Conservation (phyloP, 2,329 filamentous ascomycete species). For the Pseudogymnoascus sp. region DNA sequence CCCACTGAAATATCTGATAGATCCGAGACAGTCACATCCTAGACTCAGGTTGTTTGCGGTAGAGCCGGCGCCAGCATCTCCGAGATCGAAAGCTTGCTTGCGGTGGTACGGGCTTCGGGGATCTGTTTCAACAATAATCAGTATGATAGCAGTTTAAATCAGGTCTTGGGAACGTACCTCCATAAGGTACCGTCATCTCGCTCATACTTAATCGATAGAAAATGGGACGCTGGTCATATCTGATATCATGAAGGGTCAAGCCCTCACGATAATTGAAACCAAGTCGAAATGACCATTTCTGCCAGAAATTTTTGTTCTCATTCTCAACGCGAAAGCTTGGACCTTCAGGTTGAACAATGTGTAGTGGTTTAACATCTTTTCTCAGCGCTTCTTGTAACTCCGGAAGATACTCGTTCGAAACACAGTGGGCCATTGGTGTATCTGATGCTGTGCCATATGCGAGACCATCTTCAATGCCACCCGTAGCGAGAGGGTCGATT, state of each 20-base stretch:
- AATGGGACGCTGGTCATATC: conserved; percentile 76
- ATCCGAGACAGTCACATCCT: conserved; percentile 81
- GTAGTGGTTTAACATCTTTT: conserved; percentile 73
- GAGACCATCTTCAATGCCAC: conserved; percentile 33
- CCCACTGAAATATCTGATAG: conserved; percentile 86
- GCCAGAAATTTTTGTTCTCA: conserved; percentile 54
- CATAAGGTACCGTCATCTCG: conserved; percentile 92
- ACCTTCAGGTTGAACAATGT: conserved; percentile 81
- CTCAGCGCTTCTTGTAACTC: conserved; percentile 29
- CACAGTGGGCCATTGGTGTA: conserved; percentile 37
- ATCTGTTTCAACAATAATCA: conserved; percentile 34
- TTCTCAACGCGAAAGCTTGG: conserved; percentile 74
- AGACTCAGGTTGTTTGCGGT: conserved; percentile 73
- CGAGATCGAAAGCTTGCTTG: conserved; percentile 75
- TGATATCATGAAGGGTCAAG: conserved; percentile 83
- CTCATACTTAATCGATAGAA: conserved; percentile 86
- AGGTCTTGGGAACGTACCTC: conserved; percentile 34
- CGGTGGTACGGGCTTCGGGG: conserved; percentile 75
- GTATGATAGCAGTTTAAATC: no score
- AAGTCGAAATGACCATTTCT: conserved; percentile 88
- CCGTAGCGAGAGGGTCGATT: conserved; percentile 39
- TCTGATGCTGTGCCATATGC: conserved; percentile 35
- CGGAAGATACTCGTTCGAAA: conserved; percentile 26
- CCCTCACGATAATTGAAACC: conserved; percentile 95
- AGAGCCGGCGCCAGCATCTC: conserved; percentile 74